A percentile compares a stretch with the other conserved stretches of the same genome.
Conservation (phyloP, 179 eudicot species). For the Gypsophila paniculata region DNA sequence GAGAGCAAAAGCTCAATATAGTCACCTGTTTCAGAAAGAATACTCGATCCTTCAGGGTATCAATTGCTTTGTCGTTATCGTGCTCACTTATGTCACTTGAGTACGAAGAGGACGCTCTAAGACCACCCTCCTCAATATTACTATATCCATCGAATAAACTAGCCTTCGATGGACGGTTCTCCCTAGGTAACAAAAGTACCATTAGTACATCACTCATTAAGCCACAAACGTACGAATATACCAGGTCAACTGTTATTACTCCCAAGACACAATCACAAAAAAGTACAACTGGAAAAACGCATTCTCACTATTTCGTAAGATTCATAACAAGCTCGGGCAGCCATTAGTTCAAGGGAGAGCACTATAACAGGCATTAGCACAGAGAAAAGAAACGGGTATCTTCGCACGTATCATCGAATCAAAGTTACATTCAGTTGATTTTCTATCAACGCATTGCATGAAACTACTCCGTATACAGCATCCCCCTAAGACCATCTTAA, state of each 20-base stretch:
- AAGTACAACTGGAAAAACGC: not conserved
- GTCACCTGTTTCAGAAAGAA: slow-evolving; percentile 40
- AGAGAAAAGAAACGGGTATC: not conserved
- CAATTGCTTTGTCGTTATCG: slow-evolving; percentile 43
- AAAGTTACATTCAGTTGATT: not conserved
- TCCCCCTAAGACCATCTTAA: not conserved
- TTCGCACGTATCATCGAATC: not conserved
- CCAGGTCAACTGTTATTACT: not conserved
- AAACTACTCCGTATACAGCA: not conserved
- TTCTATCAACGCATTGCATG: not conserved
- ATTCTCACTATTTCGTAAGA: not conserved
- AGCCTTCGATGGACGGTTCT: slow-evolving; percentile 35
- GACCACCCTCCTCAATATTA: slow-evolving; percentile 43
- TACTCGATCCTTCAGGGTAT: slow-evolving; percentile 39
- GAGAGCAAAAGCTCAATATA: not conserved
- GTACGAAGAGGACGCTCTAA: slow-evolving; percentile 40
- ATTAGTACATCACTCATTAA: not conserved
- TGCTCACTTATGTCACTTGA: slow-evolving; percentile 39
- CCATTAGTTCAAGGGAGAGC: not conserved
- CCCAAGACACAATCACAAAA: not conserved
- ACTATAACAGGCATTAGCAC: too few species aligned
- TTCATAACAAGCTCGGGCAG: not conserved
- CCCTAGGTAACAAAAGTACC: slow-evolving; percentile 22
- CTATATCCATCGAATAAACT: slow-evolving; percentile 30
- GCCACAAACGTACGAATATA: not conserved